phyloP scores from a whole-genome alignment of 441 rosid species.

The Adansonia grandidieri region DNA sequence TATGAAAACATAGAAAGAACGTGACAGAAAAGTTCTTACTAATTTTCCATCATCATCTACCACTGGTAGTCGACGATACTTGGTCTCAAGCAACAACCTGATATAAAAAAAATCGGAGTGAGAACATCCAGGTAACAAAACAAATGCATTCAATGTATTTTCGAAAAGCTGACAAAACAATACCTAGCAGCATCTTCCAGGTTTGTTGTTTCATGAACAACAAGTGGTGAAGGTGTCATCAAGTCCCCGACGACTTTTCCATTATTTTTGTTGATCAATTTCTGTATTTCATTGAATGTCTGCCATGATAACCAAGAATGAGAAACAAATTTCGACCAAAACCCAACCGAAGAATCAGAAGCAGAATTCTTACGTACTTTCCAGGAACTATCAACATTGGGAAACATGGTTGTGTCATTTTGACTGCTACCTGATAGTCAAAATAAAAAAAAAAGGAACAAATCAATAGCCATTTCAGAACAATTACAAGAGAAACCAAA shows the following conservation, averaged over 20 bases:
- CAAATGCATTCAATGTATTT: neutral
- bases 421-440: slow-evolving; percentile 59
- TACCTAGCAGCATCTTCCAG: slow-evolving; percentile 90
- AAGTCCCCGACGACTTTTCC: slow-evolving; percentile 89
- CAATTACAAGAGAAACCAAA: slow-evolving; percentile 14
- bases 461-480: slow-evolving; percentile 23
- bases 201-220: slow-evolving; percentile 70
- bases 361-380: slow-evolving; percentile 52
- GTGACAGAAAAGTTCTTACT: slow-evolving; percentile 42
- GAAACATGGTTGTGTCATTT: slow-evolving; percentile 62
- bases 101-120: neutral
- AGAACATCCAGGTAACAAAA: neutral
- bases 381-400: slow-evolving; percentile 81
- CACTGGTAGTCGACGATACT: slow-evolving; percentile 78
- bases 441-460: slow-evolving; percentile 15
- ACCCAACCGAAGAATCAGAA: slow-evolving; percentile 8
- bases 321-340: slow-evolving; percentile 21
- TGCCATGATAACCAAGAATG: slow-evolving; percentile 38
- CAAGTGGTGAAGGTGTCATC: slow-evolving; percentile 88
- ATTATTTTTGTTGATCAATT: slow-evolving; percentile 65
- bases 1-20: neutral
- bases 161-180: neutral
- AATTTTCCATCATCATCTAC: slow-evolving; percentile 70
- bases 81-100: slow-evolving; percentile 88
- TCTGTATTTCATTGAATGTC: slow-evolving; percentile 80